Conservation (phyloP, 2,329 filamentous ascomycete genomes). For the Colletotrichum truncatum region DNA sequence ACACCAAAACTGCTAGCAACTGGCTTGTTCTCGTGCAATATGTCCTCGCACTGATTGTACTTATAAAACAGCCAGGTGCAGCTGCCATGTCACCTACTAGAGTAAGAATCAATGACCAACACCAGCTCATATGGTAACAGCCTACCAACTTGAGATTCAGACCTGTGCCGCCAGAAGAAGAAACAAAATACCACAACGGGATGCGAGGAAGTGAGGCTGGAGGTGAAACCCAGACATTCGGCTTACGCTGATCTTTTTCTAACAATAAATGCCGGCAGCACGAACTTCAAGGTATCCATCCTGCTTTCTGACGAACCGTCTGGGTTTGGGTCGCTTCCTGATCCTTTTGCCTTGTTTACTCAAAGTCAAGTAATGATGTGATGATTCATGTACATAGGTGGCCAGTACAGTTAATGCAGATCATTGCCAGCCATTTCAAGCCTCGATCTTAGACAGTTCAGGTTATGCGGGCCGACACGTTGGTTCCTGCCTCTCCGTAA, state of each 20-base stretch:
- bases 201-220: neutral
- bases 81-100: neutral
- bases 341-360: neutral
- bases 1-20: constrained; percentile 2
- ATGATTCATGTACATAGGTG: neutral
- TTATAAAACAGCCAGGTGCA: neutral
- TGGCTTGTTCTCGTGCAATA: neutral
- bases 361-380: neutral
- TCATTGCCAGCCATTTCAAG: neutral
- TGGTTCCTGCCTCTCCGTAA: neutral
- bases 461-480: neutral
- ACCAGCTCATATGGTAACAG: neutral
- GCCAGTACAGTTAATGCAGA: neutral
- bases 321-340: neutral
- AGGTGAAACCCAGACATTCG: neutral
- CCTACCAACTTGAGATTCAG: neutral
- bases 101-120: neutral
- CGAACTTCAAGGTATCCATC: neutral
- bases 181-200: neutral
- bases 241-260: constrained; percentile 6
- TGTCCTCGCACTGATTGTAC: too few species aligned
- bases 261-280: neutral
- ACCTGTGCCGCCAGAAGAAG: neutral
- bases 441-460: neutral
- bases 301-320: constrained; percentile 2